These are phyloP conservation scores for Paramecium sonneborni DNA, from an alignment of 73 alveolate species.

Conservation along the genomic window DNA sequence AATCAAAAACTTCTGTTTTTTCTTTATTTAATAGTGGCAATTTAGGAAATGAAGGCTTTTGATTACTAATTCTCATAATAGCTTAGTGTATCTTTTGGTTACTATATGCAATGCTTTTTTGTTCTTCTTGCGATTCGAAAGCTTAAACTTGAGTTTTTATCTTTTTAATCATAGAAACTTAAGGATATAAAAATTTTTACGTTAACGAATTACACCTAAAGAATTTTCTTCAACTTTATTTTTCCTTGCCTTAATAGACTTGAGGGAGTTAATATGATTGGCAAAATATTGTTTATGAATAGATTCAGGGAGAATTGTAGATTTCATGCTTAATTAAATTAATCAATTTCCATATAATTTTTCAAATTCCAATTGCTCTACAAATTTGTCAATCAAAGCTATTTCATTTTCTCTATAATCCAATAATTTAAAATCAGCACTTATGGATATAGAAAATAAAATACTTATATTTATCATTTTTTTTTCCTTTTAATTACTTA, in stretches of 20 bases:
- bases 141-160: background rate
- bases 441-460: background rate
- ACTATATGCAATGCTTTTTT: background rate
- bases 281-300: background rate
- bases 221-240: background rate
- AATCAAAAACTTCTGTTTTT: background rate
- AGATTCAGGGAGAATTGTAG: background rate
- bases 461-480: background rate
- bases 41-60: background rate
- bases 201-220: background rate
- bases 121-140: background rate
- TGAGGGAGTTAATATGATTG: background rate
- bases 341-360: conserved; percentile 28
- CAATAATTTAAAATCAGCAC: background rate
- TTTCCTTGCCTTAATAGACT: background rate
- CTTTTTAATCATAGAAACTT: background rate
- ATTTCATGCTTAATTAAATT: background rate
- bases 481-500: background rate
- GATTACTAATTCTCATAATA: background rate
- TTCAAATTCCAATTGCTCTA: conserved; percentile 39
- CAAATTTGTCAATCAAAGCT: conserved; percentile 17
- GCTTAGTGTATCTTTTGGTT: background rate
- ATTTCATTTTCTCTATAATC: conserved; percentile 29
- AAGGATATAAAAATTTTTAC: background rate
- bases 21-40: background rate